Evolutionary conservation across 2,329 filamentous ascomycete genomes (phyloP), one percentile per base, ranked within the genome.

Genomic region (Ophiostoma quercus): DNA sequence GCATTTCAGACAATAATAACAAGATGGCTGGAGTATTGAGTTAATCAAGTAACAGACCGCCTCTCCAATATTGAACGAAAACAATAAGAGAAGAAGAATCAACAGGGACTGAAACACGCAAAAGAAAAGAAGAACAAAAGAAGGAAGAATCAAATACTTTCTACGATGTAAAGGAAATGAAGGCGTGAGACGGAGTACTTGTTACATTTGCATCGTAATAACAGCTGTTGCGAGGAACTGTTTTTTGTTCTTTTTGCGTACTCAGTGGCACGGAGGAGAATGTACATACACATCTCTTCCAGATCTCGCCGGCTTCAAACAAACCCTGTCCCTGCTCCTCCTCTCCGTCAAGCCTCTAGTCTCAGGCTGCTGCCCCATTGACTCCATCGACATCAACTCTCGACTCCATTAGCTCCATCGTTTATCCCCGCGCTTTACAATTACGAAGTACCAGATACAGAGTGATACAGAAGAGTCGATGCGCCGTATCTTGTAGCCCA

Each of bases 361-460:
- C 51, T 57, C 22, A n/a, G 16, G 43, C 43, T 47, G 16, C 43
- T 57, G 51, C 51, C 57, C 57, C 57, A 32, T 62, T 25, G 12
- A 62, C 57, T 25, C 51, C 51, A 62, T 62, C 14, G 12, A 32
- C 51, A 47, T 25, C n/a, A 57, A 22, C 22, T 22, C 51, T 57
- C n/a, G n/a, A 57, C 51, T 57, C 57, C 57, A 62, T 62, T 25
- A 16, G 22, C 57, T 62, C 57, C 57, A 62, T 62, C 57, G 57
- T 29, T 25, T 62, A 62, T 57, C 51, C 57, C 57, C 57, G 57
- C 57, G 57, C n/a, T 32, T 62, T 34, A 3, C 39, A 41, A 41
- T 41, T 8, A 39, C 43, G 11, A 14, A 47, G 43, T 47, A 47
- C 6, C 3, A 39, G 1, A 39, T 29, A 29, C 25, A 29, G 25